Base-by-base conservation (phyloP, 768 basidiomycete species). In the Pleurotus cornucopiae region DNA sequence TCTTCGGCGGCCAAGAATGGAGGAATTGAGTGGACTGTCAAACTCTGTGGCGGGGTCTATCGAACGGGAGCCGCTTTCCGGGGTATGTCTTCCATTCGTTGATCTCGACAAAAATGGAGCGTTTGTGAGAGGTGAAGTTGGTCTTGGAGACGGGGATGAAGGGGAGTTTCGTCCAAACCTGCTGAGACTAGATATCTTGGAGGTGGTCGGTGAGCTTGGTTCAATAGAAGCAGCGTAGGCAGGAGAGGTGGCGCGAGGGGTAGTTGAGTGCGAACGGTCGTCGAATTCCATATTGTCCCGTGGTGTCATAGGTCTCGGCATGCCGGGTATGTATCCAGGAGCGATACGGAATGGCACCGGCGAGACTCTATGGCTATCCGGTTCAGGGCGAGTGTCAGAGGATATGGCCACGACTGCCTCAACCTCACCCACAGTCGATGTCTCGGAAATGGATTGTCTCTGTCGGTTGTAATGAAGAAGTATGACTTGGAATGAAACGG, bases 271-370 rank as follows among this genome's bases (percentile, higher is more conserved):
- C 6, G 84, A 84, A 44, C 80, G 73, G 57, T 91, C 88, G 54
- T 92, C 90, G 25, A 77, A 66, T 47, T 91, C 91, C 30, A 80
- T 72, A 5, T 52, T 63, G 60, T 90, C 88, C 55, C 84, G 85
- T n/a, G 91, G 91, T 5, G 91, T 93, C 88, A 93, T 91, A 14
- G 91, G 91, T 41, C 91, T 76, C 18, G 89, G 88, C 91, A 94
- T 94, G 9, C 91, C 91, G 20, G 91, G 91, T 56, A 91, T 84
- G 69, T 94, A 94, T 12, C 91, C 91, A 54, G 91, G 44, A 82
- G 80, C 46, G 82, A 74, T 23, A 85, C 85, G 16, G 57, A 60
- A 49, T 14, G 54, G 53, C 20, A 84, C 73, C 43, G 87, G 86
- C 2, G 85, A 86, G 48, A 80, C 69, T n/a, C 76, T 79, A 40